Evolutionary conservation across 2,329 filamentous ascomycete genomes (phyloP).

Genomic region (Penicillium palitans): DNA sequence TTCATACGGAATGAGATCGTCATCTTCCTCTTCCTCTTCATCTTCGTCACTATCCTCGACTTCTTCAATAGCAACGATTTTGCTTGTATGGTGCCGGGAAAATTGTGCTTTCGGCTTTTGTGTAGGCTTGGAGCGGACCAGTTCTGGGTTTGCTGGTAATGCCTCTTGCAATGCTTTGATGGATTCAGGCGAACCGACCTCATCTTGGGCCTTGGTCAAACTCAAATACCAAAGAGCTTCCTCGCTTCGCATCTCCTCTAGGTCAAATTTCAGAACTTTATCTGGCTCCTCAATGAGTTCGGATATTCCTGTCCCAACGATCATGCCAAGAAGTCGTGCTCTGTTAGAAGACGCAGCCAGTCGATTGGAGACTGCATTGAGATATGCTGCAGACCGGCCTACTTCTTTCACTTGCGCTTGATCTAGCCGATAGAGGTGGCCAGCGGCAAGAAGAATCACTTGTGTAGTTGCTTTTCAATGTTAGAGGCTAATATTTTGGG

Average conservation of each 20-base stretch:
- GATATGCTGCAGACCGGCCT: slow-evolving; percentile 69
- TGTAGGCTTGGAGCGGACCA: slow-evolving; percentile 3
- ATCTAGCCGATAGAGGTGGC: slow-evolving; percentile 68
- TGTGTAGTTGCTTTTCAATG: slow-evolving; percentile 70
- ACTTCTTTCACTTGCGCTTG: slow-evolving; percentile 68
- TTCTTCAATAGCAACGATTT: slow-evolving; percentile 62
- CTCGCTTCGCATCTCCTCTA: slow-evolving; percentile 71
- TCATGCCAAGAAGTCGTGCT: slow-evolving; percentile 82
- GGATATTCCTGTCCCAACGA: slow-evolving; percentile 73
- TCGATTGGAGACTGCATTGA: slow-evolving; percentile 80
- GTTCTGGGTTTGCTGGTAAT: slow-evolving; percentile 19
- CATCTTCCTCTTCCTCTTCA: slow-evolving; percentile 54
- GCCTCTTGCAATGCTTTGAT: slow-evolving; percentile 41
- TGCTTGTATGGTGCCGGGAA: slow-evolving; percentile 31
- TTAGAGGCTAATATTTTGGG: slow-evolving; percentile 16
- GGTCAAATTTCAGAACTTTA: slow-evolving; percentile 76
- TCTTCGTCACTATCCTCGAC: slow-evolving; percentile 51
- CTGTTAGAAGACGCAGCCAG: slow-evolving; percentile 73
- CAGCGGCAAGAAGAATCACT: slow-evolving; percentile 72
- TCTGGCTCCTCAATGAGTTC: slow-evolving; percentile 65
- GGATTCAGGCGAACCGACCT: slow-evolving; percentile 57
- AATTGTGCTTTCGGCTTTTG: slow-evolving; percentile 4
- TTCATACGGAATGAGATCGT: slow-evolving; percentile 72
- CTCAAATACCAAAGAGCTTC: slow-evolving; percentile 75
- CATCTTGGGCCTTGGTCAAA: slow-evolving; percentile 64